Evolutionary conservation across 1,139 yeast genomes (phyloP), one percentile per base, ranked within the genome.

Genomic region (Blastobotrys raffinosifermentans): DNA sequence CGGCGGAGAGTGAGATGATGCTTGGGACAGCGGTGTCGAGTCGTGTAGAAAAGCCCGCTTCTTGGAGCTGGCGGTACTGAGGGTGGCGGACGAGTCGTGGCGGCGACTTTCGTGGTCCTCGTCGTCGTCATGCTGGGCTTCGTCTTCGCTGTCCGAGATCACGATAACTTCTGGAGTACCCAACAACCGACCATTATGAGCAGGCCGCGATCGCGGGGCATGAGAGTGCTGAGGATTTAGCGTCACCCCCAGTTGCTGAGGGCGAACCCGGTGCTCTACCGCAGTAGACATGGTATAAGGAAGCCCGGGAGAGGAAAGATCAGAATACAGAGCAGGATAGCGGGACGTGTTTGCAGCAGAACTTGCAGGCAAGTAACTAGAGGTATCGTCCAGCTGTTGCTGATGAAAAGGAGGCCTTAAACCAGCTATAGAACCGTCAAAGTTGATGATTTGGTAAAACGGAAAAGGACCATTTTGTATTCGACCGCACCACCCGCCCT

Each of bases 81-180:
- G 14, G 9, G 29, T 20, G 23, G 21, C 14, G 13, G 33, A 31
- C 15, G 34, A 31, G 18, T 35, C 16, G 29, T 22, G 30, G 25
- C 21, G 26, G 9, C 21, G 15, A 8, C 27, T n/a, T 6, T 17
- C 26, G 15, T 4, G 30, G 8, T 14, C 29, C 2, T 14, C 18
- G 15, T n/a, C 16, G 21, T 26, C 34, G 18, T 31, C 29, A 2
- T 40, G 34, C 19, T 26, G 43, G 20, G 35, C 38, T 23, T 33
- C 46, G 17, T 38, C 44, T 9, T 43, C 43, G 14, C 21, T 30
- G 36, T 29, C 33, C 14, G 41, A 35, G 13, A 44, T 44, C 11
- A 44, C 43, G 18, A 44, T 37, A n/a, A 42, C 37, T 25, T 44
- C 47, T 4, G 25, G 39, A 4, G 36, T 29, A 11, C 13, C 21